A percentile compares a stretch with the other conserved stretches of the same genome.
Conservation (phyloP, 805 yeast genomes). For the Yamadazyma insecticola region DNA sequence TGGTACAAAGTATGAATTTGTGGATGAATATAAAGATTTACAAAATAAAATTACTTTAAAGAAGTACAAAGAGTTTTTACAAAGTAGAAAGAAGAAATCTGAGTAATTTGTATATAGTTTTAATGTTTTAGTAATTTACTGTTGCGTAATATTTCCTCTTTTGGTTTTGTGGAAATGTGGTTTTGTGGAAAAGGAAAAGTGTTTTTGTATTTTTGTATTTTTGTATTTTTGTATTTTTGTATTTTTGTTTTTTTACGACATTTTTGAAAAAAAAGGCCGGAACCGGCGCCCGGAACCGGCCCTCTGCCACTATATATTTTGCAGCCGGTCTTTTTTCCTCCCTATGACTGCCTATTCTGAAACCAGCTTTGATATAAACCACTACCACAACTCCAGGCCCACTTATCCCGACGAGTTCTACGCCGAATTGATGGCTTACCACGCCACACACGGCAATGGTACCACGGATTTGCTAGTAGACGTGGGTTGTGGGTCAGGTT, state of each 20-base stretch:
- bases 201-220: too few relatives aligned
- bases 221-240: too few relatives aligned
- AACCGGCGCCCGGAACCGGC: slow-evolving; percentile 3
- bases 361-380: slow-evolving; percentile 24
- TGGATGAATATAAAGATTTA: slow-evolving; percentile 57
- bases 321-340: not conserved
- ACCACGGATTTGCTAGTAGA: slow-evolving; percentile 23
- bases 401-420: slow-evolving; percentile 37
- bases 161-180: too few relatives aligned
- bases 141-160: too few relatives aligned
- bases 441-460: slow-evolving; percentile 3
- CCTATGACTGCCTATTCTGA: slow-evolving; percentile 32
- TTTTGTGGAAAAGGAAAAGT: too few relatives aligned
- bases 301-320: slow-evolving; percentile 2
- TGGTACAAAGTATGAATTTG: slow-evolving; percentile 63
- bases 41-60: slow-evolving; percentile 66
- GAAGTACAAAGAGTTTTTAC: slow-evolving; percentile 59
- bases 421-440: slow-evolving; percentile 16
- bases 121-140: too few relatives aligned
- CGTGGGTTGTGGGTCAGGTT: slow-evolving; percentile 55
- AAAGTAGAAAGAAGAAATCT: too few relatives aligned
- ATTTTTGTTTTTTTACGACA: too few relatives aligned
- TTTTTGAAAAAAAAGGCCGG: too few relatives aligned
- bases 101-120: too few relatives aligned
- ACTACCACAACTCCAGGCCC: slow-evolving; percentile 36